phyloP scores from a whole-genome alignment of 306 rosid genomes.

The Boehmeria nivea region DNA sequence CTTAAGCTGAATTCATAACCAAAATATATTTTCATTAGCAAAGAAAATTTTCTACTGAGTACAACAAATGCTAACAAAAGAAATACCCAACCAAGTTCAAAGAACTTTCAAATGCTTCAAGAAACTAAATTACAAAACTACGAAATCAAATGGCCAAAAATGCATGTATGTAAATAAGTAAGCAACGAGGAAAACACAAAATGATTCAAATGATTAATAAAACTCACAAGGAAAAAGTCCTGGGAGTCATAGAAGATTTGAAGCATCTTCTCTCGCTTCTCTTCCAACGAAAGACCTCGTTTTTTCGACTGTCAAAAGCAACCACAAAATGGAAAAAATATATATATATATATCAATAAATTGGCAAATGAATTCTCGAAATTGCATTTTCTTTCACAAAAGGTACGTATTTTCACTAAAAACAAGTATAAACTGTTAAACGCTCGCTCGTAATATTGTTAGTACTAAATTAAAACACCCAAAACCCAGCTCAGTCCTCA shows the following conservation, averaged over 20 bases:
- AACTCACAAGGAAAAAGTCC: conserved; percentile 75
- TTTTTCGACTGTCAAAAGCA: conserved; percentile 92
- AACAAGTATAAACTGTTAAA: not conserved
- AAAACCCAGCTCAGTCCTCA: not conserved
- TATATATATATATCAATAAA: not conserved
- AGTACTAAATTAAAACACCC: not conserved
- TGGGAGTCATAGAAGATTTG: conserved; percentile 88
- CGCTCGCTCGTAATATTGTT: not conserved
- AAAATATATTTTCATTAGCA: not conserved
- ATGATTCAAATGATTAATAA: not conserved
- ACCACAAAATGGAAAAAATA: not conserved
- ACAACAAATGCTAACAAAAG: too few species aligned
- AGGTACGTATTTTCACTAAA: not conserved
- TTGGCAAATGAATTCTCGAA: not conserved
- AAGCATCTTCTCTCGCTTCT: conserved; percentile 98
- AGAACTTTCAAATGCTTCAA: not conserved
- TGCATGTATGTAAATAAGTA: not conserved
- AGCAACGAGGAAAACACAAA: not conserved
- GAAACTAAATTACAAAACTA: not conserved
- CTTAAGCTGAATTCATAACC: conserved; percentile 60
- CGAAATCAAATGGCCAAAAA: not conserved
- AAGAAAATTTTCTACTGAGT: not conserved
- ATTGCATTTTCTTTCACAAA: not conserved
- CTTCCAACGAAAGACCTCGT: conserved; percentile 92
- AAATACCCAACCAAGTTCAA: not conserved